Evolutionary conservation across 768 basidiomycete species (phyloP), one percentile per base, ranked within the genome.

Genomic region (Leccinum boreale): DNA sequence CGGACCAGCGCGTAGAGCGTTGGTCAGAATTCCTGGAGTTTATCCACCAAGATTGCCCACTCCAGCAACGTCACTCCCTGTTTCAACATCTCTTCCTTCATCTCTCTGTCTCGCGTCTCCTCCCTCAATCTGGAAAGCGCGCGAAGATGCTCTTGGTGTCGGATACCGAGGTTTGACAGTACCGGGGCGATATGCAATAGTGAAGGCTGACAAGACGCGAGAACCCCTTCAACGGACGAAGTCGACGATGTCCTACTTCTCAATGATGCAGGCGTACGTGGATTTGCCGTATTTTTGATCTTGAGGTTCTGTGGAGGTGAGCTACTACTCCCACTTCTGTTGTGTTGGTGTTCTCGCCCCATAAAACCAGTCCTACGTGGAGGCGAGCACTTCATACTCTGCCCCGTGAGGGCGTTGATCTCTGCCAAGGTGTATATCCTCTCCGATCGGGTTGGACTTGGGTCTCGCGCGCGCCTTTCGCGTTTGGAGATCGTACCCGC

Each of bases 31-130:
- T 66, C 74, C 60, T 80, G 81, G 60, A 89, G 67, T 65, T 75
- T 82, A 70, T 90, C 89, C 57, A 90, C 70, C 63, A 90, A 74
- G 64, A 90, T 86, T 21, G 89, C 89, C 89, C 89, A 90, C 64
- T 90, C 89, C 73, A 90, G 75, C 8, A 88, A 78, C 1, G 87
- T 89, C 52, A 90, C 75, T 1, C 89, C 89, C 63, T 81, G 75
- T 66, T 74, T 81, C 71, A 90, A 65, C 54, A 87, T 89, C 62
- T 85, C 85, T 63, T 87, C 85, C 70, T 79, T 86, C 49, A 90
- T 77, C 68, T 89, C 86, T 57, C 82, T 73, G 68, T 90, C 83
- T 60, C 89, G 72, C 21, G 85, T 89, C 58, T 82, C 84, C 55
- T 86, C 85, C 36, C 80, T 81, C 59, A 90, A 69, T 55, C 80